Conservation (phyloP, 441 rosid genomes). For the Macaranga tanarius region DNA sequence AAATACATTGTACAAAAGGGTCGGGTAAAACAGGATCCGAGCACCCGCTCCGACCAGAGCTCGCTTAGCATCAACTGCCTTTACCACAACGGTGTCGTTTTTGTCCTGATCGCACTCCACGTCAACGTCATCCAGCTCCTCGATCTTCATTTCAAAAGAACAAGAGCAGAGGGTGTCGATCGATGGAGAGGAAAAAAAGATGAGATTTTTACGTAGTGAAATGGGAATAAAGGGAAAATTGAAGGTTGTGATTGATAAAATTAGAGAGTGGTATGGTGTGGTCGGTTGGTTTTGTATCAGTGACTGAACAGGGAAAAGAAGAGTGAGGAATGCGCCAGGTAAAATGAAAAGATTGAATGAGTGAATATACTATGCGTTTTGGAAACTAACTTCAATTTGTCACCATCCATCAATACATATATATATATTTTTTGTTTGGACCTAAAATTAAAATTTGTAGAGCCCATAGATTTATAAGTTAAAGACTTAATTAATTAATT, state of each 20-base stretch:
- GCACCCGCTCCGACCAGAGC: constrained; percentile 60
- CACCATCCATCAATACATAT: too few species aligned
- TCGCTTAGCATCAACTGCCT: constrained; percentile 42
- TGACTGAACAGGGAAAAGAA: neutral
- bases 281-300: too few species aligned
- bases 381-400: too few species aligned
- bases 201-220: neutral
- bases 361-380: too few species aligned
- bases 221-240: neutral
- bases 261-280: neutral
- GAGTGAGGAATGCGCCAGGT: too few species aligned
- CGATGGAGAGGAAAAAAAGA: neutral
- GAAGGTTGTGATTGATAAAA: neutral
- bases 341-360: too few species aligned
- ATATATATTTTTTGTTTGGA: too few species aligned
- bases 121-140: constrained; percentile 43
- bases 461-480: too few species aligned
- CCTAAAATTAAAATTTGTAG: too few species aligned
- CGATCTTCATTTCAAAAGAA: constrained; percentile 46
- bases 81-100: constrained; percentile 30
- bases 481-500: too few species aligned
- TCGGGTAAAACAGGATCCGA: constrained; percentile 60
- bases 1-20: constrained; percentile 53
- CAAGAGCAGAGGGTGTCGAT: neutral
- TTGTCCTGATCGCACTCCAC: constrained; percentile 27